Conservation (phyloP, 768 basidiomycete species). For the Leccinum incarnatum region DNA sequence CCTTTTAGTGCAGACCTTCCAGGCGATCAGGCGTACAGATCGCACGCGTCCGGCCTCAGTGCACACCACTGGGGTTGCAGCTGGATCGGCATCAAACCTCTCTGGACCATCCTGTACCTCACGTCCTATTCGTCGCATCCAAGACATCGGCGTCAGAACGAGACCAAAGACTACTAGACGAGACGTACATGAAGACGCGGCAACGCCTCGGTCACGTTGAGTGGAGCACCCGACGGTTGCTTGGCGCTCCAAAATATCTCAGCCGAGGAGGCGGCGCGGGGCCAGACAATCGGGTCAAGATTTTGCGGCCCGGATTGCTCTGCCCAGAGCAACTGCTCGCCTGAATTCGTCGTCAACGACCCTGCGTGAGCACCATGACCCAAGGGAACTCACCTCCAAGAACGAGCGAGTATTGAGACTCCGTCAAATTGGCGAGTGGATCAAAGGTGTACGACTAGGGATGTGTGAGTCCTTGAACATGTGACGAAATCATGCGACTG, state of each 20-base stretch:
- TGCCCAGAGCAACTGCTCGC: slow-evolving; percentile 43
- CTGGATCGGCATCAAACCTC: slow-evolving; percentile 45
- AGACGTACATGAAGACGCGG: slow-evolving; percentile 43
- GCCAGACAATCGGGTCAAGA: slow-evolving; percentile 48
- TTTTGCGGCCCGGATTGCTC: slow-evolving; percentile 46
- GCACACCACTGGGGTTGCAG: slow-evolving; percentile 62
- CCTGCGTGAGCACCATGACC: neutral
- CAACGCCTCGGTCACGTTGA: slow-evolving; percentile 39
- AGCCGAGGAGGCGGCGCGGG: slow-evolving; percentile 43
- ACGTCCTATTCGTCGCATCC: slow-evolving; percentile 32
- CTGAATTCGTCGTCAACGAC: slow-evolving; percentile 16
- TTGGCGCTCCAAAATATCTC: slow-evolving; percentile 55
- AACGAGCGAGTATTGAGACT: slow-evolving; percentile 35
- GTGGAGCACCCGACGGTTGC: slow-evolving; percentile 34
- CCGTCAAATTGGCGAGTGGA: slow-evolving; percentile 43
- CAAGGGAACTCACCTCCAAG: slow-evolving; percentile 30
- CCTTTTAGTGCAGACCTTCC: neutral
- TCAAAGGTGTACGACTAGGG: slow-evolving; percentile 47
- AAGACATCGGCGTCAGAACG: neutral
- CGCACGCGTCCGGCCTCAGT: slow-evolving; percentile 45
- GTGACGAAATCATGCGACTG: slow-evolving; percentile 7
- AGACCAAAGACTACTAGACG: accelerated
- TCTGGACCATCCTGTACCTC: slow-evolving; percentile 45
- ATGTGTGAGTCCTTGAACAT: neutral
- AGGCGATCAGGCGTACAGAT: slow-evolving; percentile 27